Base-by-base conservation (phyloP, 2,329 filamentous ascomycete genomes). In the Gnomoniopsis smithogilvyi region DNA sequence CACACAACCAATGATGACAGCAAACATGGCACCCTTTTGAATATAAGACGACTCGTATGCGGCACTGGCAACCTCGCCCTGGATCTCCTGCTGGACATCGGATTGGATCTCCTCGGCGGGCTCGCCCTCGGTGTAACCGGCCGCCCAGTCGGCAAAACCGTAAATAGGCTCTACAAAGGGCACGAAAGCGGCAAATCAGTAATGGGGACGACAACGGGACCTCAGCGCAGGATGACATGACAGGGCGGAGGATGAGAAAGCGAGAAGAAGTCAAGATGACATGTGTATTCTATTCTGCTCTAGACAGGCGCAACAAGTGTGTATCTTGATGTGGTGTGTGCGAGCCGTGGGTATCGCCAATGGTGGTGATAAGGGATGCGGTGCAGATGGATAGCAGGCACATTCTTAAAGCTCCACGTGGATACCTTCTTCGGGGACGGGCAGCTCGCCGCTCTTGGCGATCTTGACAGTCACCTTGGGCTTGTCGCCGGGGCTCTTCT, bases 381-480 rank as follows among this genome's bases (percentile, higher is more conserved):
- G 43, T 38, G 56, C 30, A 41, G 30, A 30, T 21, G 36, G 34
- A 24, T 21, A 56, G 34, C 19, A 19, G 30, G 43, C 52, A 61
- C 59, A 50, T 52, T 61, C 24, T 30, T 89, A 95, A 77, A 95
- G 89, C 79, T 95, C 91, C 78, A 88, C 84, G 79, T 92, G 89
- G 81, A 92, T 94, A 95, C 91, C 91, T 95, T 95, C 91, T 81
- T 86, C 80, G 73, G 90, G 89, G 66, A 93, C 88, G 74, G 88
- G 83, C 68, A 95, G 80, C 82, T 94, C 90, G 75, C 91, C 91
- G 77, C 89, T 91, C 84, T 92, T 91, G 73, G 74, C 82, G 70
- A 96, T 92, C 81, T 87, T 93, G 76, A 95, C 80, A 21, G 80
- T 72, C 77, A 87, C 76, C 63, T 73, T 72, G 30, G 91, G 91